These are phyloP conservation scores for Bipolaris oryzae DNA, from an alignment of 2,329 filamentous ascomycete genomes.

Conservation along the genomic window DNA sequence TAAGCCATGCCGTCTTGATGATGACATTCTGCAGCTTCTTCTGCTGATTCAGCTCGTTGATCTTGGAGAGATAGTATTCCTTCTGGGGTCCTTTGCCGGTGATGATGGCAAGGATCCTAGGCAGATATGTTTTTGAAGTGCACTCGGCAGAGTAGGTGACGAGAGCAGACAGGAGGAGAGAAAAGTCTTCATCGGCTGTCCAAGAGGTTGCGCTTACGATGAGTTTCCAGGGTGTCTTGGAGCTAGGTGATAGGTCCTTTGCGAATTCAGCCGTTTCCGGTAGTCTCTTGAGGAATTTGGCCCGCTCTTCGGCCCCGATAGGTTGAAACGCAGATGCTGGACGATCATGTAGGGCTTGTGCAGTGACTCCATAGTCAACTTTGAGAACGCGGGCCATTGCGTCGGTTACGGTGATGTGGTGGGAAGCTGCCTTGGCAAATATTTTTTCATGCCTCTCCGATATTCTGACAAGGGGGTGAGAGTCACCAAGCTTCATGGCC, in stretches of 20 bases:
- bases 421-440: slow-evolving; percentile 70
- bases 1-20: slow-evolving; percentile 84
- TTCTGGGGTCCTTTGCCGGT: slow-evolving; percentile 93
- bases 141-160: slow-evolving; percentile 69
- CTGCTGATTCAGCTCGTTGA: slow-evolving; percentile 64
- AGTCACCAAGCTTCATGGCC: slow-evolving; percentile 65
- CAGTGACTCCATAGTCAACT: slow-evolving; percentile 67
- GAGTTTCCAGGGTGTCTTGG: slow-evolving; percentile 66
- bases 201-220: slow-evolving; percentile 95
- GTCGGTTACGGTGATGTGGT: slow-evolving; percentile 85
- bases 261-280: slow-evolving; percentile 68
- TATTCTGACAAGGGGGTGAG: slow-evolving; percentile 76
- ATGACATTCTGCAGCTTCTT: slow-evolving; percentile 72
- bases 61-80: slow-evolving; percentile 71
- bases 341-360: slow-evolving; percentile 70
- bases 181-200: slow-evolving; percentile 97
- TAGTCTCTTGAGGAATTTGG: slow-evolving; percentile 67
- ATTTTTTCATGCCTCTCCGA: slow-evolving; percentile 78
- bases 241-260: slow-evolving; percentile 55
- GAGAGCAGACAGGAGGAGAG: slow-evolving; percentile 81
- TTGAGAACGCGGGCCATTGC: slow-evolving; percentile 82
- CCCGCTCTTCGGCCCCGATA: slow-evolving; percentile 52
- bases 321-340: slow-evolving; percentile 84
- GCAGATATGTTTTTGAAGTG: slow-evolving; percentile 57
- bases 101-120: slow-evolving; percentile 82